Conservation (phyloP, 208 protist species). For the Endotrypanum monterogeii region DNA sequence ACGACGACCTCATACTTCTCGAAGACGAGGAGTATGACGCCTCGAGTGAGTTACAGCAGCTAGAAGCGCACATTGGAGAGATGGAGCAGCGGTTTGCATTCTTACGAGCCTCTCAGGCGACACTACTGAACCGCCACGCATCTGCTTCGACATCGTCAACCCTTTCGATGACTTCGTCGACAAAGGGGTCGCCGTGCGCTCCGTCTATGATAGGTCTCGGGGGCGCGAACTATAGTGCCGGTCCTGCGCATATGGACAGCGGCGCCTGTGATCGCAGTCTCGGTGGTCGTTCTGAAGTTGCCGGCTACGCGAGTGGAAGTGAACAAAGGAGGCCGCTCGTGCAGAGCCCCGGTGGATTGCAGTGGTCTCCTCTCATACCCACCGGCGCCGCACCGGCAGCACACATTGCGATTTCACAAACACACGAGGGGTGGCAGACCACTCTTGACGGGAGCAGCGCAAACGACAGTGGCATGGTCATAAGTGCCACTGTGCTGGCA, state of each 20-base stretch:
- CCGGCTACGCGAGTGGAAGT: slow-evolving; percentile 1
- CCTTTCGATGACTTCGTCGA: slow-evolving; percentile 25
- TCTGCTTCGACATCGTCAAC: slow-evolving; percentile 17
- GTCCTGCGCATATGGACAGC: not conserved
- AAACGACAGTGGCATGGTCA: not conserved
- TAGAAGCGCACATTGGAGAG: slow-evolving; percentile 43
- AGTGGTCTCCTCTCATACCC: not conserved
- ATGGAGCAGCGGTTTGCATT: slow-evolving; percentile 52
- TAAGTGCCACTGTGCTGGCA: not conserved
- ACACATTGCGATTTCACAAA: not conserved
- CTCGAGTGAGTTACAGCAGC: slow-evolving; percentile 30
- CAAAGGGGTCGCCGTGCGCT: slow-evolving; percentile 26
- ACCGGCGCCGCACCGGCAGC: not conserved
- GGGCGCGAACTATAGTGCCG: not conserved
- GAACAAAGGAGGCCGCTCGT: not conserved
- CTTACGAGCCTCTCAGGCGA: slow-evolving; percentile 50
- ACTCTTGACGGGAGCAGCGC: slow-evolving; percentile 6
- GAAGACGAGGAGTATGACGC: slow-evolving; percentile 78
- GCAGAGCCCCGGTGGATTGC: not conserved
- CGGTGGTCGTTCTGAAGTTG: not conserved
- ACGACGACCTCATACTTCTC: slow-evolving; percentile 69
- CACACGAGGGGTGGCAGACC: slow-evolving; percentile 8
- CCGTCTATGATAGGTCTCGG: slow-evolving; percentile 11
- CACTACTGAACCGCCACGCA: slow-evolving; percentile 45
- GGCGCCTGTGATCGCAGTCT: not conserved